A percentile compares a stretch with the other conserved stretches of the same genome.
phyloP scores from a whole-genome alignment of 2,329 filamentous ascomycete genomes.

The Polychaeton citri region DNA sequence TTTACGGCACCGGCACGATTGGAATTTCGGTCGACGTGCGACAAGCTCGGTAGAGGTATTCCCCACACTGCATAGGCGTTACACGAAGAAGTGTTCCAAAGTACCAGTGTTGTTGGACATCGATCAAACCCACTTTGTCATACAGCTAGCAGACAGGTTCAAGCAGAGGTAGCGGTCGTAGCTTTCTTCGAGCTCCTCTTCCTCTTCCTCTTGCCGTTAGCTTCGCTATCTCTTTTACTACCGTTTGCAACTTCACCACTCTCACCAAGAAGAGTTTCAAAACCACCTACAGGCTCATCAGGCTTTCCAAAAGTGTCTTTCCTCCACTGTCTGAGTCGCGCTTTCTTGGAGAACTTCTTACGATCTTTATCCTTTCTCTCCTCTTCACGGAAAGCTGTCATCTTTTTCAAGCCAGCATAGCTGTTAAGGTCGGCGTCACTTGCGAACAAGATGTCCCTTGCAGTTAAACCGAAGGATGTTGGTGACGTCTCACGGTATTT shows the following conservation, averaged over 20 bases:
- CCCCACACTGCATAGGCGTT: too few species aligned
- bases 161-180: too few species aligned
- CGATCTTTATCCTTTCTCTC: constrained; percentile 83
- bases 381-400: constrained; percentile 74
- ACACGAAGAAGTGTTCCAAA: too few species aligned
- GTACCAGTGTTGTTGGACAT: too few species aligned
- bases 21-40: too few species aligned
- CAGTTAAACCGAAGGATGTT: constrained; percentile 74
- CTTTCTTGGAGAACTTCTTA: constrained; percentile 87
- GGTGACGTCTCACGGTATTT: constrained; percentile 92
- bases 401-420: constrained; percentile 87
- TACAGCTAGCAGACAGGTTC: too few species aligned
- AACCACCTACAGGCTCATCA: constrained; percentile 35
- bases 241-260: constrained; percentile 21
- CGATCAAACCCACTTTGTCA: too few species aligned
- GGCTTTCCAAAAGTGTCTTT: constrained; percentile 52
- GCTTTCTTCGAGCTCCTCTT: constrained; percentile 23
- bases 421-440: constrained; percentile 77
- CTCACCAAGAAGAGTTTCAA: constrained; percentile 19
- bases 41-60: too few species aligned
- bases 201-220: constrained; percentile 27
- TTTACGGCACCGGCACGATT: too few species aligned
- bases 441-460: constrained; percentile 82
- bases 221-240: too few species aligned
- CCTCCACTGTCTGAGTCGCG: constrained; percentile 74